Conservation (phyloP, 2,329 filamentous ascomycete species). For the Sporothrix brasiliensis region DNA sequence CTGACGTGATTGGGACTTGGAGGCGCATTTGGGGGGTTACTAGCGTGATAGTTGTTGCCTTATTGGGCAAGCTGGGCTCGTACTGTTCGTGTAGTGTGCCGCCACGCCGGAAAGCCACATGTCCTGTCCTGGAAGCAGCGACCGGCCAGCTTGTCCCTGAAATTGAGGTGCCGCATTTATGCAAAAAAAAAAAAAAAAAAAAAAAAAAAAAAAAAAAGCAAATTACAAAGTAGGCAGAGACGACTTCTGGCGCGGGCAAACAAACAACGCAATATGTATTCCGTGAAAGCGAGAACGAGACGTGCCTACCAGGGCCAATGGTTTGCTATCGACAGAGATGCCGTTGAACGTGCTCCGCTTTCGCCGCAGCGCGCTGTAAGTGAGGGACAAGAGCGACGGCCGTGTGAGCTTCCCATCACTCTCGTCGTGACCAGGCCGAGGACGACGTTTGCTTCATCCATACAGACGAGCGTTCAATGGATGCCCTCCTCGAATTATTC, state of each 20-base stretch:
- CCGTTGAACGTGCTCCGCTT: not conserved
- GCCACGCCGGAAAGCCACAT: conserved; percentile 18
- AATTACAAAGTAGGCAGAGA: not conserved
- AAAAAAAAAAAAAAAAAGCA: not conserved
- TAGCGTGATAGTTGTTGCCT: not conserved
- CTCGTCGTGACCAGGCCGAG: not conserved
- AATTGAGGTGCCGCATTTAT: conserved; percentile 14
- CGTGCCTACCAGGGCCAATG: not conserved
- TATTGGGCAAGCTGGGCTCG: not conserved
- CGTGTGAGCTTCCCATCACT: not conserved
- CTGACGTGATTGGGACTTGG: conserved; percentile 20
- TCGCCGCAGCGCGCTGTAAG: not conserved
- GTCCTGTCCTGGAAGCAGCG: conserved; percentile 8
- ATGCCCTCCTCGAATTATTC: not conserved
- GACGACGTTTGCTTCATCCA: not conserved
- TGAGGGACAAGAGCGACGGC: not conserved
- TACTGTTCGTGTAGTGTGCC: not conserved
- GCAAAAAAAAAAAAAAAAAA: not conserved
- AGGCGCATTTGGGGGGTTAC: not conserved
- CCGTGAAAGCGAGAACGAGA: not conserved
- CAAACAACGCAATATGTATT: not conserved
- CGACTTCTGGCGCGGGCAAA: not conserved
- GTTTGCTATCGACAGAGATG: not conserved
- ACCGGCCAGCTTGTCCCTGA: not conserved
- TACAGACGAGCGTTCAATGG: not conserved